Evolutionary conservation across 441 rosid genomes (phyloP).

Genomic region (Populus hybrid): DNA sequence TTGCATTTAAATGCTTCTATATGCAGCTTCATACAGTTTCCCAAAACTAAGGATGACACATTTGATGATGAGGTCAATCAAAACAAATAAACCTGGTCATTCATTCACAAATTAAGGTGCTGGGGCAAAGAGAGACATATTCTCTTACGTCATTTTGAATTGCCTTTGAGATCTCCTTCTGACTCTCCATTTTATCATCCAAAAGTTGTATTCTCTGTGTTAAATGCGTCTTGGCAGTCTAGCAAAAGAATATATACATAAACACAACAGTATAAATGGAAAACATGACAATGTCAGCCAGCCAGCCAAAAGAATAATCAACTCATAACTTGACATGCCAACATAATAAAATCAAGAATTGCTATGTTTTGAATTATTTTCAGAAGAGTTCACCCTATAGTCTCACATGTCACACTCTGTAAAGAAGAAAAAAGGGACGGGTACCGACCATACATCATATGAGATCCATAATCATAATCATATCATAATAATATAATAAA

Average conservation of each 20-base stretch:
- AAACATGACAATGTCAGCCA: background rate
- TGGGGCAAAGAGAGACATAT: background rate
- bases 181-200: constrained; percentile 81
- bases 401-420: no score
- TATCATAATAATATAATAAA: no score
- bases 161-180: constrained; percentile 68
- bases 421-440: no score
- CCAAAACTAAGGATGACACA: background rate
- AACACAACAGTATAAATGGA: constrained; percentile 5
- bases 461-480: no score
- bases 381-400: no score
- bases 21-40: background rate
- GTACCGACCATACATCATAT: no score
- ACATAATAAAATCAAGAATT: no score
- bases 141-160: constrained; percentile 67
- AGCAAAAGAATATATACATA: constrained; percentile 23
- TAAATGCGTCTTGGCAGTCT: constrained; percentile 88
- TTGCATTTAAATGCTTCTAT: background rate
- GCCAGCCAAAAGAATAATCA: no score
- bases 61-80: background rate
- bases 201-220: constrained; percentile 71
- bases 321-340: no score
- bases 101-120: background rate
- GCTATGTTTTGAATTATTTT: no score
- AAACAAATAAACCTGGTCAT: background rate